These are phyloP conservation scores for Rhizopogon vesiculosus DNA, from an alignment of 768 basidiomycete genomes.

Conservation along the genomic window DNA sequence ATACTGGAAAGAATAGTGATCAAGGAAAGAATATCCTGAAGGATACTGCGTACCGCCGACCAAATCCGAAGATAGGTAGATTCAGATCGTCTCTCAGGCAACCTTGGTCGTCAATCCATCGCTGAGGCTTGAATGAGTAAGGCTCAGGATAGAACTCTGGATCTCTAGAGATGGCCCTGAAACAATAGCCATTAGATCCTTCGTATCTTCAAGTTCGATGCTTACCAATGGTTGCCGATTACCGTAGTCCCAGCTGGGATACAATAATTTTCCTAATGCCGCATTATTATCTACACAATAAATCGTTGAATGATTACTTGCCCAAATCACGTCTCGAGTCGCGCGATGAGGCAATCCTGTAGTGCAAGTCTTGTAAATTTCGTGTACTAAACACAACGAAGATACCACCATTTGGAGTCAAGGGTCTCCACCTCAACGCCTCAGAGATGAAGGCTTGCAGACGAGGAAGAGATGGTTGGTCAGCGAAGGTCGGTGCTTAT, in stretches of 20 bases:
- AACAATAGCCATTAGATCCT: neutral
- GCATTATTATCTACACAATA: no score
- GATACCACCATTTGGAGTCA: conserved; percentile 18
- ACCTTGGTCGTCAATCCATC: conserved; percentile 14
- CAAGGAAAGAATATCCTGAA: neutral
- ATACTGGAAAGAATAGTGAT: conserved; percentile 28
- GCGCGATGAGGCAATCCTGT: neutral
- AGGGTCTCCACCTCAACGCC: conserved; percentile 29
- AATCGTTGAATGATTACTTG: neutral
- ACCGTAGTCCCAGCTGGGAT: neutral
- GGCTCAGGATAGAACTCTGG: no score
- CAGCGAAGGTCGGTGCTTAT: conserved; percentile 32
- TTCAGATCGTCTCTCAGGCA: conserved; percentile 38
- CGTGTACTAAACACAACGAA: neutral
- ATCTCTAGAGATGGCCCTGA: conserved; percentile 24
- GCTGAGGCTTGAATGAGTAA: conserved; percentile 19
- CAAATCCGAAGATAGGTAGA: conserved; percentile 45
- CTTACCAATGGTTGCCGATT: no score
- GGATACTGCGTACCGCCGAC: conserved; percentile 21
- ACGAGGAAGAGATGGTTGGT: conserved; percentile 27
- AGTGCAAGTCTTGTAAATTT: no score
- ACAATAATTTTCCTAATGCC: no score
- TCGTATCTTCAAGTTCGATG: no score
- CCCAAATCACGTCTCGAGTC: neutral
- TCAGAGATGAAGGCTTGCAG: conserved; percentile 34